Conservation (phyloP, 2,329 filamentous ascomycete species). For the Penicillium expansum region DNA sequence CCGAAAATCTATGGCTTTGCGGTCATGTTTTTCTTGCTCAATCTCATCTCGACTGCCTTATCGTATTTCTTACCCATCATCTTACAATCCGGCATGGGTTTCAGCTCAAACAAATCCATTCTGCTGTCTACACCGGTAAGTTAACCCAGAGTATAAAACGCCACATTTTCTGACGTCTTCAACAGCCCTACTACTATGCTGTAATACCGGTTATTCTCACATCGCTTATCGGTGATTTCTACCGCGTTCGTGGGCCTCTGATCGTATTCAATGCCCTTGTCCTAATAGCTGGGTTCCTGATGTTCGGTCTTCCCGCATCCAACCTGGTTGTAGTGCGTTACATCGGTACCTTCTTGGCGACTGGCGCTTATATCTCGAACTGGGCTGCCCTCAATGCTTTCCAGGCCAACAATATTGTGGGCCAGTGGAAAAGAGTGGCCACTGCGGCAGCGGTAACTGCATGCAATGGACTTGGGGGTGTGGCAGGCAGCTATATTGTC, state of each 20-base stretch:
- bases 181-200: conserved; percentile 63
- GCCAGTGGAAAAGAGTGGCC: conserved; percentile 64
- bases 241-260: conserved; percentile 59
- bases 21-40: conserved; percentile 61
- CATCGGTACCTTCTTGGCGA: conserved; percentile 63
- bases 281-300: conserved; percentile 62
- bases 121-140: conserved; percentile 59
- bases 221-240: conserved; percentile 61
- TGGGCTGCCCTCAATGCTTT: conserved; percentile 66
- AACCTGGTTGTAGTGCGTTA: conserved; percentile 61
- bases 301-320: conserved; percentile 58
- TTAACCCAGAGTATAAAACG: neutral
- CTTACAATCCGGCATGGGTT: conserved; percentile 56
- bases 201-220: conserved; percentile 63
- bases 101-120: conserved; percentile 54
- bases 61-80: conserved; percentile 65
- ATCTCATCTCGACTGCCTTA: conserved; percentile 63
- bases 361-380: conserved; percentile 66
- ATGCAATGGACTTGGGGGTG: conserved; percentile 62
- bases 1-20: conserved; percentile 64
- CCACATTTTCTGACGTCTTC: neutral
- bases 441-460: conserved; percentile 60
- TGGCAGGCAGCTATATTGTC: conserved; percentile 66
- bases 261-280: conserved; percentile 64
- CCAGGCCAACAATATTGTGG: conserved; percentile 61